Evolutionary conservation across 345 rosid genomes (phyloP).

Genomic region (Lepidium sativum): DNA sequence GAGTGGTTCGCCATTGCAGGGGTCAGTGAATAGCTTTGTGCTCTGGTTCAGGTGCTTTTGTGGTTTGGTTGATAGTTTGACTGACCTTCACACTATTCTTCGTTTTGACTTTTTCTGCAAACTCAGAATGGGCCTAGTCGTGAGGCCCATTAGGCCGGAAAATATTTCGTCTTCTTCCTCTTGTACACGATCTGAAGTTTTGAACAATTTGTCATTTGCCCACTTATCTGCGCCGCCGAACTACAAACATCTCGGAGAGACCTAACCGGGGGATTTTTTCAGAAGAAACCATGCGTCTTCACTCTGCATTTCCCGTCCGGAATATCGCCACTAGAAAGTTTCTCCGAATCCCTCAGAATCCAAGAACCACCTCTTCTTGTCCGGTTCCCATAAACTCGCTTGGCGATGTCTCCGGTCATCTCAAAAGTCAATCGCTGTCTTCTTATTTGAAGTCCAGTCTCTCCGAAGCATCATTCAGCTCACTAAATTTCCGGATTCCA

Average conservation of each 20-base stretch:
- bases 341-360: slow-evolving; percentile 21
- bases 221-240: slow-evolving; percentile 13
- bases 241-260: slow-evolving; percentile 3
- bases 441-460: background rate
- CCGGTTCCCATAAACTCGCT: slow-evolving; percentile 3
- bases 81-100: background rate
- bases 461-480: slow-evolving; percentile 4
- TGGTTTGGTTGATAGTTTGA: slow-evolving; percentile 36
- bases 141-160: background rate
- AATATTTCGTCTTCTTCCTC: background rate
- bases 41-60: slow-evolving; percentile 8
- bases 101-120: background rate
- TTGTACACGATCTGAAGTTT: background rate
- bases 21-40: slow-evolving; percentile 7
- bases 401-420: background rate
- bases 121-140: background rate
- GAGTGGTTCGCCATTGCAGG: slow-evolving; percentile 27
- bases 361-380: background rate
- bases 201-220: background rate
- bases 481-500: background rate
- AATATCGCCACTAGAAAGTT: slow-evolving; percentile 25
- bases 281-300: slow-evolving; percentile 28
- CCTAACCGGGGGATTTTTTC: background rate
- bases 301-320: slow-evolving; percentile 30
- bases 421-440: slow-evolving; percentile 8